Conservation (phyloP, 805 yeast genomes). For the Ogataea ramenticola region DNA sequence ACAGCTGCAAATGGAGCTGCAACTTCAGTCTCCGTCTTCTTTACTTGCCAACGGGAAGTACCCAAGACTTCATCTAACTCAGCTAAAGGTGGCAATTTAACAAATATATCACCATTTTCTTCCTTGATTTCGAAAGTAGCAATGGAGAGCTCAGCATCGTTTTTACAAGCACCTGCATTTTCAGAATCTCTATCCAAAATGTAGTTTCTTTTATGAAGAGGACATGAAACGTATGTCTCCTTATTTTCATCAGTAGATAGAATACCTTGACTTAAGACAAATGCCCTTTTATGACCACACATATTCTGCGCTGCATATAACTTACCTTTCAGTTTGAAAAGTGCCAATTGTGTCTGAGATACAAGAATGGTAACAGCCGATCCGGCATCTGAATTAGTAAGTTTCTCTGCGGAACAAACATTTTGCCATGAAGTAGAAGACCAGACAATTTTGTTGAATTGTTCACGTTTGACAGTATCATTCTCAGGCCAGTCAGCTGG, state of each 20-base stretch:
- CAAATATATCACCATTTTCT: conserved; percentile 21
- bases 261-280: conserved; percentile 29
- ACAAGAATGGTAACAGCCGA: conserved; percentile 24
- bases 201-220: conserved; percentile 29
- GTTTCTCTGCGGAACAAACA: conserved; percentile 20
- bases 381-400: conserved; percentile 24
- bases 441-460: conserved; percentile 27
- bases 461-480: conserved; percentile 14
- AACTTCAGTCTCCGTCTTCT: conserved; percentile 14
- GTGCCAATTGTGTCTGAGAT: conserved; percentile 30
- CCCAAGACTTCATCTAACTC: conserved; percentile 29
- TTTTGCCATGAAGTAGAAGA: conserved; percentile 23
- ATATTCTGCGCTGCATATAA: conserved; percentile 31
- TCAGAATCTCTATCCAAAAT: conserved; percentile 16
- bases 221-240: conserved; percentile 28
- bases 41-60: conserved; percentile 28
- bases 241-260: conserved; percentile 24
- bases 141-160: conserved; percentile 23
- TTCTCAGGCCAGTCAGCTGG: conserved; percentile 29
- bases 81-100: conserved; percentile 24
- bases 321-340: conserved; percentile 26
- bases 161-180: conserved; percentile 24
- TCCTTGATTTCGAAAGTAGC: conserved; percentile 29
- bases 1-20: conserved; percentile 10
- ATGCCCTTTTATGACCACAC: conserved; percentile 34